Base-by-base conservation (phyloP, 345 rosid genomes). In the Atalantia buxifolia region DNA sequence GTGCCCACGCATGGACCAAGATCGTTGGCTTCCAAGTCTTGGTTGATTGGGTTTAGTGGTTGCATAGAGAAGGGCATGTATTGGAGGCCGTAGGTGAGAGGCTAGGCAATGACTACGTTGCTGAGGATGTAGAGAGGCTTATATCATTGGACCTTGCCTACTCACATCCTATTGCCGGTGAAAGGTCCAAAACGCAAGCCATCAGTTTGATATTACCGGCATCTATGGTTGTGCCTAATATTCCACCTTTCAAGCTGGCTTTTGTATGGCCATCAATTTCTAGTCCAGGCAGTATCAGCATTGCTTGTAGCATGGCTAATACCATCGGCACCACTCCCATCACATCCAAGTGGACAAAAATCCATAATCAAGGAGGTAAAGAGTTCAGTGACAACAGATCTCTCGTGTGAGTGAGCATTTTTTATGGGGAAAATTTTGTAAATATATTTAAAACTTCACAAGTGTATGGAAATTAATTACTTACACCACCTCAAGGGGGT, bases 21-120 rank as follows among this genome's bases (percentile, higher is more conserved):
- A 78, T 80, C 12, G 87, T 68, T 0, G 76, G 75, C 0, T 87
- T 85, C 75, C 84, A 79, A 0, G 69, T 62, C 31, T 36, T 88
- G 65, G 87, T 82, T 10, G 89, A 90, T 60, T 89, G 90, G 91
- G 88, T 89, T 2, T 91, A 5, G 94, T 83, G 66, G 56, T 83
- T 89, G 24, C 85, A 89, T 42, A 81, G 86, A 2, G 88, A 89
- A 72, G 85, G 86, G 27, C 78, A 81, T 53, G 72, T 89, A 16
- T 77, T 84, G 9, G 91, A 91, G 33, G 92, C 88, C 0, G 89
- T 88, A 25, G 93, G 89, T 63, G 62, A 73, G 50, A 84, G 89
- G 57, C 69, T 89, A n/a, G 78, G 76, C 6, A 42, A 24, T 16
- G 86, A 87, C 12, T 89, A 75, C 53, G 82, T 12, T 0, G 79